phyloP scores from a whole-genome alignment of 805 yeast genomes.

The Hanseniaspora thailandica region DNA sequence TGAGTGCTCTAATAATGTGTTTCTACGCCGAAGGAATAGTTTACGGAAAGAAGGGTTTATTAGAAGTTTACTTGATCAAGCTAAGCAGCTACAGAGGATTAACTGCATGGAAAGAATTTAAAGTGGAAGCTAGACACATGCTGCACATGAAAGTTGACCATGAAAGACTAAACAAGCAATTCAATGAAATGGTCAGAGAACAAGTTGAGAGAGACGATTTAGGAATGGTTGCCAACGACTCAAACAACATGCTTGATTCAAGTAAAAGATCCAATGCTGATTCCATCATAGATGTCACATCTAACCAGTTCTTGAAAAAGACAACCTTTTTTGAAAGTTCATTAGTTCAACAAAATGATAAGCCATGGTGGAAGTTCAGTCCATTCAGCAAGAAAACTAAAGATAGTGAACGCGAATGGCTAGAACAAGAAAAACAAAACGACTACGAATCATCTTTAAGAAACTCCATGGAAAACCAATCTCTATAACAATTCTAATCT shows the following conservation, averaged over 20 bases:
- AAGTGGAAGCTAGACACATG: slow-evolving; percentile 1
- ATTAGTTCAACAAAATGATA: not conserved
- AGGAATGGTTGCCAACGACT: not conserved
- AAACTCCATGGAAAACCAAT: not conserved
- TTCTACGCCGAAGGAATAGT: slow-evolving; percentile 54
- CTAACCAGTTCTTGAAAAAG: not conserved
- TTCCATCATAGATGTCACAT: not conserved
- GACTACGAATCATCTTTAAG: not conserved
- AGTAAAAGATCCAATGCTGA: not conserved
- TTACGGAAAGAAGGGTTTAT: slow-evolving; percentile 19
- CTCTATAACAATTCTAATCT: no score
- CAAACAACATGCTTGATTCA: not conserved
- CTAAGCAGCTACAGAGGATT: slow-evolving; percentile 5
- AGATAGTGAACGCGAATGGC: not conserved
- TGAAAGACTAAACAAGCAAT: not conserved
- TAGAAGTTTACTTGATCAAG: not conserved
- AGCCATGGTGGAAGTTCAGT: slow-evolving; percentile 8
- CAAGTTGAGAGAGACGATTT: not conserved
- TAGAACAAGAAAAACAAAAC: not conserved
- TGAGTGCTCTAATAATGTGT: slow-evolving; percentile 37
- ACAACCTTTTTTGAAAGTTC: not conserved
- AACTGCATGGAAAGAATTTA: not conserved
- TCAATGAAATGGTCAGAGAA: not conserved
- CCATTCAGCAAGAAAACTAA: not conserved
- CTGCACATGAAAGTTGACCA: slow-evolving; percentile 2